Base-by-base conservation (phyloP, 495 filamentous ascomycete species). In the Letharia lupina region DNA sequence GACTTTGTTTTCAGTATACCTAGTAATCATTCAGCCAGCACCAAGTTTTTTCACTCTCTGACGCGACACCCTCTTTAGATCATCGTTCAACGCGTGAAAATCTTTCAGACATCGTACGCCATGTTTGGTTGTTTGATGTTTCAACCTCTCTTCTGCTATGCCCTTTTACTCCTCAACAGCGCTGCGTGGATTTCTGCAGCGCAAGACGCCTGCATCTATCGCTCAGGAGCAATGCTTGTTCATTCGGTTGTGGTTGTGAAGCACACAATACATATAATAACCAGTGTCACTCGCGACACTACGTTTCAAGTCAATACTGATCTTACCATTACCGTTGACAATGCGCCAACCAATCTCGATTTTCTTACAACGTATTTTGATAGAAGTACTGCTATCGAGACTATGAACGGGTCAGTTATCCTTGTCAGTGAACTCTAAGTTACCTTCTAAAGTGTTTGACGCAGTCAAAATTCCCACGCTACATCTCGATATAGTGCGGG, bases 321-420 rank as follows among this genome's bases (percentile, higher is more conserved):
- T 57, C 45, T 66, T n/a, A 61, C 65, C 12, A 56, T 66, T 45
- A 66, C 58, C 45, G 65, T 66, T 3, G 39, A 66, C 7, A 56
- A 66, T 40, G 65, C 65, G 23, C 65, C 65, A 31, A 66, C 58
- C 37, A 62, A 39, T n/a, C 65, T 66, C 4, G 59, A 66, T 48
- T 4, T 66, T 56, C 60, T 42, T 41, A 66, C 65, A 28, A 66
- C 65, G n/a, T 66, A 56, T 31, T 54, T 54, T 23, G 35, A 15
- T 23, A 61, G n/a, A 23, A 54, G 58, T 57, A 62, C 65, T 20
- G 58, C 60, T 15, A 39, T 54, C 10, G 39, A 45, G 31, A 66
- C 59, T 44, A 35, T n/a, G 16, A 47, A 45, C 18, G 45, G 58
- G 65, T 66, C 9, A 18, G 59, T 47, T 11, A 11, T 47, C 52